phyloP scores from a whole-genome alignment of 2,329 filamentous ascomycete species.

The Xylaria sp. region DNA sequence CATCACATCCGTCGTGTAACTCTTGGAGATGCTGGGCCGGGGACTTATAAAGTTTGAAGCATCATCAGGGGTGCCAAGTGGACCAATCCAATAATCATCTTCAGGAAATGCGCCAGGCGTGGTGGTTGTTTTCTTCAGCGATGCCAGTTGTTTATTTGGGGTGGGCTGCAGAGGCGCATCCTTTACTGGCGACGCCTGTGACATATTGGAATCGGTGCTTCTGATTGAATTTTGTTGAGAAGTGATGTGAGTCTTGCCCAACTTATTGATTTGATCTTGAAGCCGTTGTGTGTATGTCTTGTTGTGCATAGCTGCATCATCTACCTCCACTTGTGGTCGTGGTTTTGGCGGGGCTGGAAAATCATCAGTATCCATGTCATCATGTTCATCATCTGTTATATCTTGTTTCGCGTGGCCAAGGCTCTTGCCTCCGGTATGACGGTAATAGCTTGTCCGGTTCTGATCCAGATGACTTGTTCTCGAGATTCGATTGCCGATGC shows the following conservation, averaged over 20 bases:
- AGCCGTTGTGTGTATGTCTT: conserved; percentile 93
- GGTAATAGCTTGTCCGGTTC: conserved; percentile 73
- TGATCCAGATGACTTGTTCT: conserved; percentile 80
- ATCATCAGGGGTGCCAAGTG: conserved; percentile 49
- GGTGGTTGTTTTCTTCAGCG: conserved; percentile 44
- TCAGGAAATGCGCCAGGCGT: conserved; percentile 67
- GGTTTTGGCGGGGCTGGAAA: conserved; percentile 50
- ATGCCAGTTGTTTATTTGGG: conserved; percentile 46
- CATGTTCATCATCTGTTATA: conserved; percentile 47
- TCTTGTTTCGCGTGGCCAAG: conserved; percentile 58
- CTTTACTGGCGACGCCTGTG: conserved; percentile 40
- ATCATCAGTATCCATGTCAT: conserved; percentile 54
- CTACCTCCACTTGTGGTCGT: conserved; percentile 54
- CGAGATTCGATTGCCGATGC: conserved; percentile 73
- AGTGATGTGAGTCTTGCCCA: conserved; percentile 62
- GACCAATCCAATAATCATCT: conserved; percentile 68
- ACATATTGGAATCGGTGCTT: conserved; percentile 46
- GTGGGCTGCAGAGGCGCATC: conserved; percentile 39
- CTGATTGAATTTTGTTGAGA: conserved; percentile 56
- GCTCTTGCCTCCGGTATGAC: conserved; percentile 76
- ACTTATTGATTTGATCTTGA: conserved; percentile 86
- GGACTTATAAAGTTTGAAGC: conserved; percentile 48
- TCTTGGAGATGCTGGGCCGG: conserved; percentile 63
- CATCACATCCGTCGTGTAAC: conserved; percentile 65
- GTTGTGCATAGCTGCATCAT: conserved; percentile 67